Evolutionary conservation across 768 basidiomycete species (phyloP), one percentile per base, ranked within the genome.

Genomic region (Lentinula detonsa): DNA sequence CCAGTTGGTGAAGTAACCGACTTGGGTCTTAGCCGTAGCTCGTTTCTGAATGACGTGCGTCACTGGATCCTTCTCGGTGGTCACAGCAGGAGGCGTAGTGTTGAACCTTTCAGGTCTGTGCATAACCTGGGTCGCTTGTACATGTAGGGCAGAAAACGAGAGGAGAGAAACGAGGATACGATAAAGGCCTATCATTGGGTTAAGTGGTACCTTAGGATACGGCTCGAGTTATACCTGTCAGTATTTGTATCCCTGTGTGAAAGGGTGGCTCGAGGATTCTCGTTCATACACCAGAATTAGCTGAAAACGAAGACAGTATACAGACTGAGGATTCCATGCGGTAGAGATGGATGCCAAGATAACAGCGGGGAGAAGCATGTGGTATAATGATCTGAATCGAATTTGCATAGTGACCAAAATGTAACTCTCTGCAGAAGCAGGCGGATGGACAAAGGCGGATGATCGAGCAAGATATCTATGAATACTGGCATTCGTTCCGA

Each of bases 1-100:
- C 74, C 84, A 85, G 70, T 85, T 84, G 0, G 82, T 82, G 68
- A 84, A 85, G 68, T 85, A 85, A 2, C 76, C 84, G 60, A 65
- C 62, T 37, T 69, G 69, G 16, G 67, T 65, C 52, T 68, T 66
- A 8, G 57, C 60, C 16, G 61, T 37, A 40, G 59, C 59, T 39
- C 59, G 58, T 39, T 59, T 60, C 37, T 60, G 48, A n/a, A 60
- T 43, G 21, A 60, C 50, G 28, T 51, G 50, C 18, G n/a, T 52
- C 8, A 31, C 35, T 42, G 59, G 59, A 28, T 60, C 4, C 10
- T 10, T 4, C 31, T 60, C 50, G 33, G 50, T 50, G 6, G 59
- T 13, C 23, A 60, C 48, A 5, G 35, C 31, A 13, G 45, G 31
- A 21, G 59, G 59, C 7, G 59, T 60, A 9, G 18, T 42, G 18